Evolutionary conservation across 345 rosid species (phyloP), one percentile per base, ranked within the genome.

Genomic region (Eutrema yunnanense): DNA sequence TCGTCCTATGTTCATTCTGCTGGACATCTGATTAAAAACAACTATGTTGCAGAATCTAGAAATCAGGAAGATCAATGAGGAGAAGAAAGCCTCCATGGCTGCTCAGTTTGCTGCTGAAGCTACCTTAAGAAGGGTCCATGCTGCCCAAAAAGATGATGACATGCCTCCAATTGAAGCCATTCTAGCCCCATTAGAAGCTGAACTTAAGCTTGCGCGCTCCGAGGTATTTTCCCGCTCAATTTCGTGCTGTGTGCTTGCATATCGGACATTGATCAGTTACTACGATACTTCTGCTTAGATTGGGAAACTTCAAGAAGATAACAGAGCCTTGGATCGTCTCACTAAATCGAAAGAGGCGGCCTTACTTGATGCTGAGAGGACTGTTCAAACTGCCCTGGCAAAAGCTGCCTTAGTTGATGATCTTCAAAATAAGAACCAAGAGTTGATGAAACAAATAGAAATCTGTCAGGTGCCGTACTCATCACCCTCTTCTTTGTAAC

Each of bases 61-160:
- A 79, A 91, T 94, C 56, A 94, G 85, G 86, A 94, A 89, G 82
- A 86, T 91, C 62, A 94, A 91, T 73, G 98, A 94, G 81, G 98
- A 94, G 71, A 94, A 91, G 90, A 94, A 83, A 78, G 95, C 98
- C 14, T 89, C 96, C 58, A 89, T 91, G 98, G 97, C 97, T 72
- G 98, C 98, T 71, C 98, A 94, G 82, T 94, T 94, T 86, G 98
- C 98, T 27, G 98, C 98, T 77, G 98, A 94, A 86, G 98, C 98
- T 12, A 90, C 98, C 27, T 87, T 94, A 76, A 85, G 98, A 72
- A 89, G 98, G 75, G 98, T 94, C 68, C 98, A 94, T 76, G 96
- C 98, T 81, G 98, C 98, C 71, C 97, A 94, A 67, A 94, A 94
- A 84, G 98, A 94, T 83, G 98, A 94, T 71, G 98, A 94, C 72